phyloP scores from a whole-genome alignment of 2,329 filamentous ascomycete species.

The Simplicillium sp. region DNA sequence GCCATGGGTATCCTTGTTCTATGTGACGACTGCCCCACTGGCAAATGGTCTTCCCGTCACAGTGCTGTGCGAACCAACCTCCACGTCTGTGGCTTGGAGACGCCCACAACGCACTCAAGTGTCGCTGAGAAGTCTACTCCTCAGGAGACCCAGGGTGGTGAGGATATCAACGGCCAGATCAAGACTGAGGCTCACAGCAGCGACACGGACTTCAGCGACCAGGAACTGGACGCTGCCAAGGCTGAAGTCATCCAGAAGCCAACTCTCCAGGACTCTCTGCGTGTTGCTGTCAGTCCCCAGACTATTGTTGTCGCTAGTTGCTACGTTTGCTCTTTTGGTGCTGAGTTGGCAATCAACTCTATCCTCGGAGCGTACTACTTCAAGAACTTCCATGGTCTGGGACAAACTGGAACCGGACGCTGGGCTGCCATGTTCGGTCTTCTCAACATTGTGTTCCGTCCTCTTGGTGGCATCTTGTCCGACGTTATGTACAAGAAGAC shows the following conservation, averaged over 20 bases:
- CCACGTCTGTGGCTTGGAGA: conserved; percentile 30
- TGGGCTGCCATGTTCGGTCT: conserved; percentile 69
- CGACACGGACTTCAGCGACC: conserved; percentile 19
- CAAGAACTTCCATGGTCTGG: conserved; percentile 46
- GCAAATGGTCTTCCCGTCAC: conserved; percentile 69
- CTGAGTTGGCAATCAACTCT: conserved; percentile 54
- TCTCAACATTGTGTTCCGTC: conserved; percentile 58
- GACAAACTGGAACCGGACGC: conserved; percentile 46
- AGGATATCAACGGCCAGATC: not conserved
- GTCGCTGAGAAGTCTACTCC: not conserved
- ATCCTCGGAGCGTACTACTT: conserved; percentile 50
- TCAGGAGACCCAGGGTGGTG: not conserved
- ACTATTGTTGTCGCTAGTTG: conserved; percentile 43
- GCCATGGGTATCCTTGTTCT: conserved; percentile 61
- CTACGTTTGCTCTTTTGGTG: conserved; percentile 55
- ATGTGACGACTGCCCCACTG: conserved; percentile 74
- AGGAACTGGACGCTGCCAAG: conserved; percentile 44
- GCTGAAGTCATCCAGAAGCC: conserved; percentile 47
- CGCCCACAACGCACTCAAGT: not conserved
- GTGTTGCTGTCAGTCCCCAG: conserved; percentile 40
- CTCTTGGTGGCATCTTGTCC: conserved; percentile 50
- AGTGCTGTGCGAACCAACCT: conserved; percentile 45
- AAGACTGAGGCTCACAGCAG: conserved; percentile 17
- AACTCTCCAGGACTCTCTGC: conserved; percentile 35
- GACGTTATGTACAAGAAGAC: conserved; percentile 37